These are phyloP conservation scores for Candida peoriensis DNA, from an alignment of 805 yeast genomes.

Conservation along the genomic window DNA sequence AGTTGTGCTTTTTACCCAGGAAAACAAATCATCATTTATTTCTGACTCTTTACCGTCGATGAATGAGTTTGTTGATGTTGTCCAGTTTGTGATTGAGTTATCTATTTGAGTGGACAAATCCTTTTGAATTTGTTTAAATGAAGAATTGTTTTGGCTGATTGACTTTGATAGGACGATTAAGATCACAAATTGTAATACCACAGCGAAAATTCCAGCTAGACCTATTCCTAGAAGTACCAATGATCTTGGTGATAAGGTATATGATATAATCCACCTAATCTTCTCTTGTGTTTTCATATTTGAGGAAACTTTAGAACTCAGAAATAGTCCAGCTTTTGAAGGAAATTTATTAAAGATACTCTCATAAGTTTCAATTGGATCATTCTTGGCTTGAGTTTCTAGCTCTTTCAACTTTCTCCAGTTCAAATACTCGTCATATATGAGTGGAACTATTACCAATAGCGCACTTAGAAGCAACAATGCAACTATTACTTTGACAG, in stretches of 20 bases:
- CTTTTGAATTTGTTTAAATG: constrained; percentile 12
- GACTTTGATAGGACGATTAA: constrained; percentile 27
- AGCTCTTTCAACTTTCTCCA: constrained; percentile 44
- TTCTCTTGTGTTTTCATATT: constrained; percentile 16
- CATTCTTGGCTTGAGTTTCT: constrained; percentile 16
- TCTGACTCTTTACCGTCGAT: constrained; percentile 41
- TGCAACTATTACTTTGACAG: constrained; percentile 35
- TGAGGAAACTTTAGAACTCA: constrained; percentile 7
- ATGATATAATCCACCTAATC: constrained; percentile 33
- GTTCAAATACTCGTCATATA: constrained; percentile 37
- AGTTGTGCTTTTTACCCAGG: constrained; percentile 58
- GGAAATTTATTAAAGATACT: constrained; percentile 20
- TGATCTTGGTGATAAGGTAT: constrained; percentile 50
- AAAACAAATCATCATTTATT: constrained; percentile 62
- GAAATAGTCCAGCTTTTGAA: constrained; percentile 14
- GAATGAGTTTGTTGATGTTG: constrained; percentile 48
- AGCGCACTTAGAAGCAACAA: constrained; percentile 38
- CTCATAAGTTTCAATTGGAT: constrained; percentile 21
- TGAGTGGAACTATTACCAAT: constrained; percentile 35
- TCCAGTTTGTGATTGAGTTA: constrained; percentile 42
- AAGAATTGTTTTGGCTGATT: constrained; percentile 5
- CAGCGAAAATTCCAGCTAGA: constrained; percentile 48
- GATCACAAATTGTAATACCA: constrained; percentile 49
- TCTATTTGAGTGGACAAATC: constrained; percentile 21
- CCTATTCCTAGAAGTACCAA: constrained; percentile 47